A percentile compares a stretch with the other conserved stretches of the same genome.
Evolutionary conservation across 805 yeast genomes (phyloP).

Genomic region (Yamadazyma nakazawae): DNA sequence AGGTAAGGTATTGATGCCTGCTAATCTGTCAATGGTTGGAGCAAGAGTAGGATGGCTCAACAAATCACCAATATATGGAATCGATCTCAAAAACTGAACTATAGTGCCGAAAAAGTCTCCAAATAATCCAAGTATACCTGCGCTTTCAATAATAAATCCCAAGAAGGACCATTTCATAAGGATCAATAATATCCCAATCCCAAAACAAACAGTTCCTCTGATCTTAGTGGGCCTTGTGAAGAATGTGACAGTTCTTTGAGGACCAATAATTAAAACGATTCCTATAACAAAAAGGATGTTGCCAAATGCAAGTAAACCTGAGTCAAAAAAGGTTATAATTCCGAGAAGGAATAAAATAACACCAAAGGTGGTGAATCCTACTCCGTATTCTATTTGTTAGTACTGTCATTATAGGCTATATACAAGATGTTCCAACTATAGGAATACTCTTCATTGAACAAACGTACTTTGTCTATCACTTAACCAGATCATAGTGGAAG

Average conservation of each 20-base stretch:
- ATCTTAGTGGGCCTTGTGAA: constrained; percentile 85
- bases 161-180: constrained; percentile 71
- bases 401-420: too few relatives aligned
- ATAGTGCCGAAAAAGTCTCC: constrained; percentile 93
- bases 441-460: not conserved
- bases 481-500: constrained; percentile 57
- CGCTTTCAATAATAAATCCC: constrained; percentile 80
- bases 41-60: constrained; percentile 79
- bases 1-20: constrained; percentile 42
- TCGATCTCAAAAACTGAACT: constrained; percentile 77
- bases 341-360: constrained; percentile 78
- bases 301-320: constrained; percentile 86
- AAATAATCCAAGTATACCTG: constrained; percentile 88
- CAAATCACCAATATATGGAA: constrained; percentile 85
- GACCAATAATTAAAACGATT: constrained; percentile 79
- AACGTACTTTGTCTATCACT: constrained; percentile 72
- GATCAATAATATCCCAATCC: constrained; percentile 71
- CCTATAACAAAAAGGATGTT: constrained; percentile 81
- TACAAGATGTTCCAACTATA: not conserved
- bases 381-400: constrained; percentile 71
- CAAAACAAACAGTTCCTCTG: constrained; percentile 81
- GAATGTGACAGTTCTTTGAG: constrained; percentile 74
- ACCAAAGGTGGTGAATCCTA: constrained; percentile 87
- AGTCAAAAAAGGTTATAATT: constrained; percentile 78
- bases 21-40: constrained; percentile 52